phyloP scores from a whole-genome alignment of 768 basidiomycete species.

The Pleurotus ostreatus region DNA sequence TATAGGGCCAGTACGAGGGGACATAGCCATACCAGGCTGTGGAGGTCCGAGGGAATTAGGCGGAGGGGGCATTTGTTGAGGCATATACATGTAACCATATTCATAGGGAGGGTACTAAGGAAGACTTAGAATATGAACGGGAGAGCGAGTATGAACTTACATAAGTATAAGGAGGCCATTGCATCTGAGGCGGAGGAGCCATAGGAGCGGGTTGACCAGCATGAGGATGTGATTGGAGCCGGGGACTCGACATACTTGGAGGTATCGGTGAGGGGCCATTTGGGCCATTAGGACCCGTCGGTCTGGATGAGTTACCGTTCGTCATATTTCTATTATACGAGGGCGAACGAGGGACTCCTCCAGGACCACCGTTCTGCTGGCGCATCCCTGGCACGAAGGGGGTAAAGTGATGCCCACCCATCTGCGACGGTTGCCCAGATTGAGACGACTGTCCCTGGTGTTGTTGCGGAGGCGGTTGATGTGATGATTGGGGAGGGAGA shows the following conservation, averaged over 20 bases:
- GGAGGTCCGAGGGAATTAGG: constrained; percentile 43
- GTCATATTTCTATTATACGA: constrained; percentile 57
- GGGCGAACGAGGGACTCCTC: constrained; percentile 56
- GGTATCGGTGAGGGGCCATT: constrained; percentile 41
- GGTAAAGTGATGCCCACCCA: constrained; percentile 39
- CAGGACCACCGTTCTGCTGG: constrained; percentile 41
- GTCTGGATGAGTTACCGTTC: constrained; percentile 56
- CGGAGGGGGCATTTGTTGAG: constrained; percentile 27
- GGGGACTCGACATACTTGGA: constrained; percentile 61
- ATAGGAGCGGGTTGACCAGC: constrained; percentile 49
- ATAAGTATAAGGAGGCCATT: constrained; percentile 48
- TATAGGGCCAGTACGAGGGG: constrained; percentile 56
- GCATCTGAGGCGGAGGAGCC: constrained; percentile 38
- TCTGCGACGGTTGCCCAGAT: constrained; percentile 38
- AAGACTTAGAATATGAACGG: neutral
- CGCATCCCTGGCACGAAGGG: constrained; percentile 44
- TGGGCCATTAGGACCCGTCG: constrained; percentile 53
- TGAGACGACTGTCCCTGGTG: constrained; percentile 29
- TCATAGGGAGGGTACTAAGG: constrained; percentile 7
- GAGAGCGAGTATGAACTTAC: constrained; percentile 34
- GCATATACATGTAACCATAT: constrained; percentile 2
- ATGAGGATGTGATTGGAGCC: constrained; percentile 58
- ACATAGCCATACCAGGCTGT: constrained; percentile 57
- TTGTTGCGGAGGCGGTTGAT: constrained; percentile 28
- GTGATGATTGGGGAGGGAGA: constrained; percentile 45